These are phyloP conservation scores for Rubia yunnanensis DNA, from an alignment of 257 asterid species.

Conservation along the genomic window DNA sequence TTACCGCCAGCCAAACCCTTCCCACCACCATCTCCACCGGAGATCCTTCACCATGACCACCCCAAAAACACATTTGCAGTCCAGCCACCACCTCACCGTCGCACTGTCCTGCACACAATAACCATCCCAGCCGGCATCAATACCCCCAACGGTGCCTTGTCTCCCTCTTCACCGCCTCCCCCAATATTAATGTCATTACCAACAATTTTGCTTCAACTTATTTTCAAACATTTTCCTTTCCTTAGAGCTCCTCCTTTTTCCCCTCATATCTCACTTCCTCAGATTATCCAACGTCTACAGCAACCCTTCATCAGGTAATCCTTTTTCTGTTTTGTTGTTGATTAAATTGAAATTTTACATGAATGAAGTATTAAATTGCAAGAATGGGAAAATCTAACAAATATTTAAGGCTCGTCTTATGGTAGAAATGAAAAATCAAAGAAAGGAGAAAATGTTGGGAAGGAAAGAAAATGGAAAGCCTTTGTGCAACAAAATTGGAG, in stretches of 20 bases:
- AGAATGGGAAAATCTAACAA: background rate
- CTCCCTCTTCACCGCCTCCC: constrained; percentile 15
- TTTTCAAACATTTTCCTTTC: constrained; percentile 1
- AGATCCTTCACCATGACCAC: too few relatives aligned
- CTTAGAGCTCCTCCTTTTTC: background rate
- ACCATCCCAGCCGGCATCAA: too few relatives aligned
- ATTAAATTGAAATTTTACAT: background rate
- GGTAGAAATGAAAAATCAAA: too few relatives aligned
- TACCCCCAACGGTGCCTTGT: constrained; percentile 28
- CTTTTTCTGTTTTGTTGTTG: background rate
- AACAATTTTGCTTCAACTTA: constrained; percentile 6
- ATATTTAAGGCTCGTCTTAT: too few relatives aligned
- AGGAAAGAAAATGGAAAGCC: background rate
- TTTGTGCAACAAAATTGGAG: too few relatives aligned
- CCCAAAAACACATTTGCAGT: too few relatives aligned
- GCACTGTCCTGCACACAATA: too few relatives aligned
- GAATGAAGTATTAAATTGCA: background rate
- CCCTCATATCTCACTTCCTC: background rate
- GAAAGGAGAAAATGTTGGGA: background rate
- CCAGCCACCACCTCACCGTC: too few relatives aligned
- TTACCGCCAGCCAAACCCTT: too few relatives aligned
- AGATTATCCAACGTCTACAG: background rate
- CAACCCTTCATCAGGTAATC: background rate
- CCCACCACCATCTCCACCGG: too few relatives aligned
- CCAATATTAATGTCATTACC: constrained; percentile 3